Percentiles rank a stretch among this genome's conserved stretches.
These are phyloP conservation scores for Larix sibirica DNA, from an alignment of 83 land plant species.

Conservation along the genomic window DNA sequence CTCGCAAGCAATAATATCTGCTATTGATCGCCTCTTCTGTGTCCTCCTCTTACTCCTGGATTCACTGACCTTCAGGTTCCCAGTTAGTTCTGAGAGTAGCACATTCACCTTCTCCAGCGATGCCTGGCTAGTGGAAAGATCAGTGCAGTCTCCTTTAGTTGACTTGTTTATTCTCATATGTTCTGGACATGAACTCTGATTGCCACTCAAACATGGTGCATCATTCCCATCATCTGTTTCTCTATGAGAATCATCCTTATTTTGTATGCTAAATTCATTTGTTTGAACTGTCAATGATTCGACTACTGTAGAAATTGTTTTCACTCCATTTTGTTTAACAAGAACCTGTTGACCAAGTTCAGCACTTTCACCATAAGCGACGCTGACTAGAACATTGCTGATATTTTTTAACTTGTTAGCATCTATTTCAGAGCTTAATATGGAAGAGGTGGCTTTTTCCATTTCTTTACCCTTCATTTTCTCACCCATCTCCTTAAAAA, in stretches of 20 bases:
- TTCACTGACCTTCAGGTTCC: neutral
- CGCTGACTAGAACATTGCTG: neutral
- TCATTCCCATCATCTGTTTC: neutral
- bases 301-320: neutral
- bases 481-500: conserved; percentile 7
- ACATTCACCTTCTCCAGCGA: neutral
- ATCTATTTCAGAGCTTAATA: neutral
- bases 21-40: conserved; percentile 11
- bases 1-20: conserved; percentile 8
- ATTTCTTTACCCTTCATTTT: neutral
- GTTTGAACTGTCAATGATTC: conserved; percentile 6
- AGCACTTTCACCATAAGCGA: neutral
- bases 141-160: neutral
- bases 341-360: neutral
- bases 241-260: neutral
- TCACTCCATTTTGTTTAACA: neutral
- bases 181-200: neutral
- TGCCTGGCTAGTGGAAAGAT: neutral
- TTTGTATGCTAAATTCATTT: neutral
- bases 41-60: conserved; percentile 8
- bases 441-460: neutral
- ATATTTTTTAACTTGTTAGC: neutral
- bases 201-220: neutral
- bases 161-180: neutral
- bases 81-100: neutral